A percentile compares a stretch with the other conserved stretches of the same genome.
These are phyloP conservation scores for Trichoderma citrinoviride DNA, from an alignment of 2,329 filamentous ascomycete species.

Conservation along the genomic window DNA sequence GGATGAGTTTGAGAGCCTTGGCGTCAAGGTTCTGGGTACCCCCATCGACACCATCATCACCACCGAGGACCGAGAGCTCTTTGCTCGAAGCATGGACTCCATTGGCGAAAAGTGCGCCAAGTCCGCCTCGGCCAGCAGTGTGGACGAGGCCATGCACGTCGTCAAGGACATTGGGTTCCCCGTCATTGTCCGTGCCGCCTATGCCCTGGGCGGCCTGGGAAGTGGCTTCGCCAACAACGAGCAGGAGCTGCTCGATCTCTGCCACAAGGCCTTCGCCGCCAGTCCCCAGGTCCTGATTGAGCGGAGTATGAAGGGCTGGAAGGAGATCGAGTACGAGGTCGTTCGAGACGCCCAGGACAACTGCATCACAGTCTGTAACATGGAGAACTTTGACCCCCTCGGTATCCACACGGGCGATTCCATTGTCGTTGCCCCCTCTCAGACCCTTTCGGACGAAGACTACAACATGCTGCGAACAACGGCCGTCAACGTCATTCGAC, in stretches of 20 bases:
- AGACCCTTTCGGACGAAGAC: constrained; percentile 94
- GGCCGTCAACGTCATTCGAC: constrained; percentile 93
- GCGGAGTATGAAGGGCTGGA: constrained; percentile 99
- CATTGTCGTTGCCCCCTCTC: constrained; percentile 94
- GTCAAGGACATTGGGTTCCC: constrained; percentile 93
- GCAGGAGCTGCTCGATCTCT: constrained; percentile 77
- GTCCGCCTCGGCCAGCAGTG: constrained; percentile 84
- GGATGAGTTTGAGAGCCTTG: constrained; percentile 90
- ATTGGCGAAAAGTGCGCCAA: constrained; percentile 98
- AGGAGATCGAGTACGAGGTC: constrained; percentile 98
- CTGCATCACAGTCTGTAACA: constrained; percentile 99
- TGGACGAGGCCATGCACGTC: constrained; percentile 83
- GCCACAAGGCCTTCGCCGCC: constrained; percentile 90
- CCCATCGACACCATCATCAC: constrained; percentile 98
- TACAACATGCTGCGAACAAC: constrained; percentile 99
- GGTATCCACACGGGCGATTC: constrained; percentile 98
- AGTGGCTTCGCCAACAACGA: constrained; percentile 94
- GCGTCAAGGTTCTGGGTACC: constrained; percentile 91
- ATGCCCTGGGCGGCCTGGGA: constrained; percentile 89
- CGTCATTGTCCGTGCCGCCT: constrained; percentile 94
- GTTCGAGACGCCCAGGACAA: constrained; percentile 94
- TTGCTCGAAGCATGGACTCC: constrained; percentile 96
- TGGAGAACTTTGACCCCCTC: constrained; percentile 99
- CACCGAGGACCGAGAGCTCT: constrained; percentile 95
- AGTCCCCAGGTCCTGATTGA: constrained; percentile 96